phyloP scores from a whole-genome alignment of 306 rosid species.

The Sindora glabra region DNA sequence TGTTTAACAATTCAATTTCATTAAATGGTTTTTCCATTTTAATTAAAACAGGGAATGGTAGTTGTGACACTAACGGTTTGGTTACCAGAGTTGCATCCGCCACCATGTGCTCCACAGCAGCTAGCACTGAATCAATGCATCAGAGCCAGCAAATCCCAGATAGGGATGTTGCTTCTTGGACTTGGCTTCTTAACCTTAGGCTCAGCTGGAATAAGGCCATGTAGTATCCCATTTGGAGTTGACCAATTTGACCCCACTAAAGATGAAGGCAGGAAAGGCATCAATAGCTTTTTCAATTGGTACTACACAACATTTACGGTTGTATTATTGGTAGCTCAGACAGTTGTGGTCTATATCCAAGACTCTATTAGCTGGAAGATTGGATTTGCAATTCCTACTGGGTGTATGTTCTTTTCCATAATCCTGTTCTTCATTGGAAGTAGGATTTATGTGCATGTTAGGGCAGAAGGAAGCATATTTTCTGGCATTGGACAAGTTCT shows the following conservation, averaged over 20 bases:
- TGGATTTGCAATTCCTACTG: conserved; percentile 55
- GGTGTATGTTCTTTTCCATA: conserved; percentile 28
- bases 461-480: conserved; percentile 42
- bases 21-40: not conserved
- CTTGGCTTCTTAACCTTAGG: conserved; percentile 50
- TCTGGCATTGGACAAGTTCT: conserved; percentile 31
- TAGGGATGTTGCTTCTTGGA: conserved; percentile 38
- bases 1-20: not conserved
- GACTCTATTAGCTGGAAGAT: conserved; percentile 72
- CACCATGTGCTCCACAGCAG: conserved; percentile 30
- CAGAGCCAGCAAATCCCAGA: conserved; percentile 20
- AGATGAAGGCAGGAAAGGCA: conserved; percentile 50
- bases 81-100: conserved; percentile 60
- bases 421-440: conserved; percentile 35
- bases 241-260: conserved; percentile 73
- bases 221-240: conserved; percentile 76
- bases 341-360: conserved; percentile 60
- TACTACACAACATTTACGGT: conserved; percentile 38
- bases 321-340: conserved; percentile 34
- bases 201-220: conserved; percentile 67
- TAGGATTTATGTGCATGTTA: conserved; percentile 20
- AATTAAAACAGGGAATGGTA: conserved; percentile 54
- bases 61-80: conserved; percentile 54
- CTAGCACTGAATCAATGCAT: conserved; percentile 30
- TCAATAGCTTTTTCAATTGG: conserved; percentile 67